Evolutionary conservation across 306 rosid genomes (phyloP), one percentile per base, ranked within the genome.

Genomic region (Oxytropis ochrocephala): DNA sequence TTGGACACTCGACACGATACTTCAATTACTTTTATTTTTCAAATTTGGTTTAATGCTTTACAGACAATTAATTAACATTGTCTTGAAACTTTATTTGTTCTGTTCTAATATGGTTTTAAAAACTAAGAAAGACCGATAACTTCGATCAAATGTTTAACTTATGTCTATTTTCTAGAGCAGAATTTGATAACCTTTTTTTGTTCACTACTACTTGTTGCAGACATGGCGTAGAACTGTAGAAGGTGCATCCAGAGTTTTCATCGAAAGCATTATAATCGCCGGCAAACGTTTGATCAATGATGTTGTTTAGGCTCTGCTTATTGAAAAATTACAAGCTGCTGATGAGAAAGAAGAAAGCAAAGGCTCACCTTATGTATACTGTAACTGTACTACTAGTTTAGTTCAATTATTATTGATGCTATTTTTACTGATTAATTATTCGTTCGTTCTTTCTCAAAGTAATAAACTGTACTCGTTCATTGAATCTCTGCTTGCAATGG

Each of bases 201-300:
- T 33, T 41, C 7, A 13, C 18, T 51, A 43, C 6, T 18, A 5
- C n/a, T 73, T 69, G 29, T 66, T 56, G 81, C 81, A 90, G 98
- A 84, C 94, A 50, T 94, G 97, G 98, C 85, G 86, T 46, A 87
- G 82, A 81, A 85, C 96, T 13, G 80, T 88, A 4, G 88, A 90
- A 79, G 92, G 94, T 21, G 96, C 96, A 13, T 94, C 97, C 41
- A 88, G 82, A 80, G 85, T 87, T 49, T 86, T 94, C 73, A 79
- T 86, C 64, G 98, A 90, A 90, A 84, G 68, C 98, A 94, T 67
- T 94, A 88, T 77, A 80, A 90, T 73, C 70, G 86, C 51, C 96
- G 90, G n/a, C 70, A 88, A 75, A 85, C 96, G 89, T 78, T 75
- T 90, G 84, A 86, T 85, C 74, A 90, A 67, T 78, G 96, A 94